Conservation (phyloP, 768 basidiomycete species). For the Pluteus cervinus region DNA sequence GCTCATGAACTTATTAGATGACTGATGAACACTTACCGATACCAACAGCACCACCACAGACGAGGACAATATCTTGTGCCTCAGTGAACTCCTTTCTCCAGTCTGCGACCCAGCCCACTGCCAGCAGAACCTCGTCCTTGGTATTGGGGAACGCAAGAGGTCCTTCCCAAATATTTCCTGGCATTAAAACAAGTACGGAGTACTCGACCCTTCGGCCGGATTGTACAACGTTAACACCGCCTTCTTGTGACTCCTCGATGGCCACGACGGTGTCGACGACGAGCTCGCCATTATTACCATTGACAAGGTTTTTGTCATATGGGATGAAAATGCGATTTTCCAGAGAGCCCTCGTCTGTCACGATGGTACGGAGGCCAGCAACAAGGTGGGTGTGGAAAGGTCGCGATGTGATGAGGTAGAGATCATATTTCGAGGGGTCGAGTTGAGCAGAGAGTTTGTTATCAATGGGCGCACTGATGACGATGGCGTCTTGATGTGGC, state of each 20-base stretch:
- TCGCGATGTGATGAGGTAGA: constrained; percentile 46
- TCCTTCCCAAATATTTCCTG: constrained; percentile 45
- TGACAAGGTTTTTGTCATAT: constrained; percentile 38
- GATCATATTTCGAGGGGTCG: constrained; percentile 33
- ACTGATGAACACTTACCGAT: constrained; percentile 14
- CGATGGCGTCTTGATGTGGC: no score
- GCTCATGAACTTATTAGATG: constrained; percentile 6
- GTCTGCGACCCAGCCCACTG: no score
- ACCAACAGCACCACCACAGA: constrained; percentile 37
- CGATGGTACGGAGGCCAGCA: constrained; percentile 42
- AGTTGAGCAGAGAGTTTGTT: constrained; percentile 40
- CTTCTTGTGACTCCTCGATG: constrained; percentile 18
- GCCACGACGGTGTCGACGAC: constrained; percentile 27
- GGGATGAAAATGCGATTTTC: constrained; percentile 31
- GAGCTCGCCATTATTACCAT: constrained; percentile 34
- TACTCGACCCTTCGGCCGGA: constrained; percentile 39
- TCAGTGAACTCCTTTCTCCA: constrained; percentile 23
- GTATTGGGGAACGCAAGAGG: constrained; percentile 24
- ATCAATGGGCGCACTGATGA: no score
- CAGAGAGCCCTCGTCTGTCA: constrained; percentile 29
- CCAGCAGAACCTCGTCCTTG: constrained; percentile 15
- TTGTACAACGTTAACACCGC: constrained; percentile 39
- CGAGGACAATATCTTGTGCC: constrained; percentile 30
- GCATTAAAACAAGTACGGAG: constrained; percentile 48
- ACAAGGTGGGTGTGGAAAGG: constrained; percentile 43